Percentiles rank a stretch among this genome's conserved stretches.
These are phyloP conservation scores for Gynochthodes officinalis DNA, from an alignment of 257 asterid genomes.

Conservation along the genomic window DNA sequence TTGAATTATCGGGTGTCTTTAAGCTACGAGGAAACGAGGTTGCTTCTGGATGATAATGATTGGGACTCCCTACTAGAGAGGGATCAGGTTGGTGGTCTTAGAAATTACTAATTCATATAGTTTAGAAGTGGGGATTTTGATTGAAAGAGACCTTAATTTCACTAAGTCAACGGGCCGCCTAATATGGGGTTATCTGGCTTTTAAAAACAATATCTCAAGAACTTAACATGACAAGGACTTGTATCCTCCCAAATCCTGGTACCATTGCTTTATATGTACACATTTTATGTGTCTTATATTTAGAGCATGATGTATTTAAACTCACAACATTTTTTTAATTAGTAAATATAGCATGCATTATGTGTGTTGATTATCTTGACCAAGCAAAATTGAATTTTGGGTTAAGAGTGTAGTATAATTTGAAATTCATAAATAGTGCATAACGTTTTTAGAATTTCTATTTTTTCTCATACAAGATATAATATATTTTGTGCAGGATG, in stretches of 20 bases:
- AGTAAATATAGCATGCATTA: too few species aligned
- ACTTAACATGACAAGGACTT: constrained; percentile 18
- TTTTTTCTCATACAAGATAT: too few species aligned
- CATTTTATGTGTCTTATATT: not conserved
- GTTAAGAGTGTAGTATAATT: too few species aligned
- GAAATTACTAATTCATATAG: not conserved
- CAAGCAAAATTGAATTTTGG: too few species aligned
- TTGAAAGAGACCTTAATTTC: constrained; percentile 9
- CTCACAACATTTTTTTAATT: too few species aligned
- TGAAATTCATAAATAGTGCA: too few species aligned
- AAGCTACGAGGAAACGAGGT: constrained; percentile 73
- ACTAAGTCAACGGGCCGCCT: constrained; percentile 25
- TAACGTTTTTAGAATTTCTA: too few species aligned
- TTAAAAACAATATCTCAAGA: not conserved
- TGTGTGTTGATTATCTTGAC: too few species aligned
- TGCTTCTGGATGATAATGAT: constrained; percentile 64
- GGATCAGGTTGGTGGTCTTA: constrained; percentile 65
- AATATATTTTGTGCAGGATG: too few species aligned
- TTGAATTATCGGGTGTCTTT: constrained; percentile 81
- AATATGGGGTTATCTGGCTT: not conserved
- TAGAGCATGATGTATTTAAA: not conserved
- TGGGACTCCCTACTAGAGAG: constrained; percentile 80
- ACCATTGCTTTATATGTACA: too few species aligned
- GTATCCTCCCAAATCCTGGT: not conserved
- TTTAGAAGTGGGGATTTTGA: not conserved